Percentiles rank a stretch among this genome's conserved stretches.
Conservation (phyloP, 768 basidiomycete genomes). For the Pleurotus citrinopileatus region DNA sequence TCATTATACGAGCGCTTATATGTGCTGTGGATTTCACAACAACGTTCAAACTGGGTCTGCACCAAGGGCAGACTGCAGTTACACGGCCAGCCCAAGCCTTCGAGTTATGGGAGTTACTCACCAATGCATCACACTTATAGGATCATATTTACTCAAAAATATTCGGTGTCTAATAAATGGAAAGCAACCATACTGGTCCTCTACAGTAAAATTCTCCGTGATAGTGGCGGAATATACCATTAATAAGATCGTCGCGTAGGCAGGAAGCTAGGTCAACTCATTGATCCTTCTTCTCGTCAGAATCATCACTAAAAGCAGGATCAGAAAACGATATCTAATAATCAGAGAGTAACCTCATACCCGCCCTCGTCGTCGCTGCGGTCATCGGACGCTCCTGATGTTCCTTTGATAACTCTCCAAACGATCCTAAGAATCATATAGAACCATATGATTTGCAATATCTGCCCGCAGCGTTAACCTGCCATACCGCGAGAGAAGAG, state of each 20-base stretch:
- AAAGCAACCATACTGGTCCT: not conserved
- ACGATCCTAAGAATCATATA: constrained; percentile 81
- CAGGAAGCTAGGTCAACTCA: not conserved
- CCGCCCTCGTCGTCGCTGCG: constrained; percentile 44
- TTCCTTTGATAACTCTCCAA: constrained; percentile 70
- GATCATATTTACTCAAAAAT: too few relatives aligned
- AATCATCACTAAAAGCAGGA: not conserved
- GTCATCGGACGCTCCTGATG: constrained; percentile 75
- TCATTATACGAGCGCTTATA: not conserved
- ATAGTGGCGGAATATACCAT: not conserved
- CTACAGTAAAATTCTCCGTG: not conserved
- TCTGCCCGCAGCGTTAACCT: constrained; percentile 31
- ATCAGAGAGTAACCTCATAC: not conserved
- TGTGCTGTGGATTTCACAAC: too few relatives aligned
- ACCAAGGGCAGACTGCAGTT: too few relatives aligned
- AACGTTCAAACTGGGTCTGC: too few relatives aligned
- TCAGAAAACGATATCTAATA: not conserved
- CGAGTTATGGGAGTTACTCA: too few relatives aligned
- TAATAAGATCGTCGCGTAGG: not conserved
- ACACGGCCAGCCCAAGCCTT: too few relatives aligned
- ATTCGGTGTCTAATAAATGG: not conserved
- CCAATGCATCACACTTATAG: too few relatives aligned
- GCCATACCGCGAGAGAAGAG: constrained; percentile 11
- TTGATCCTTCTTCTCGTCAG: constrained; percentile 2
- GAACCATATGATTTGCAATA: constrained; percentile 84